Conservation (phyloP, 1,284 basidiomycete species). For the Mycosarcoma maydis region DNA sequence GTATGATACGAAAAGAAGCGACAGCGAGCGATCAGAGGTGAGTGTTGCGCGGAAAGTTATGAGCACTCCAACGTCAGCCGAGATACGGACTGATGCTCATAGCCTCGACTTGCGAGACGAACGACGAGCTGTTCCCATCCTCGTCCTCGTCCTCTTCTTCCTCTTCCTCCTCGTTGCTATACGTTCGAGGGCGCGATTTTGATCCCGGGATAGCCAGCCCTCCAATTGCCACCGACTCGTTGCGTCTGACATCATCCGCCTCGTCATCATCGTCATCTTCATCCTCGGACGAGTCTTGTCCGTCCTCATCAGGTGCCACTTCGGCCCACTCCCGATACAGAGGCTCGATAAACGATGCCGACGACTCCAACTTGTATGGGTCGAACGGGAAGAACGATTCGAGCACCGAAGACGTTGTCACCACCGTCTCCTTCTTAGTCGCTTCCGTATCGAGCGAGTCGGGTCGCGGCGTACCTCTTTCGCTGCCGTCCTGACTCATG, state of each 20-base stretch:
- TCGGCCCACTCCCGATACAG: constrained; percentile 72
- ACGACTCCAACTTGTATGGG: constrained; percentile 84
- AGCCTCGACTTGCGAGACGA: constrained; percentile 59
- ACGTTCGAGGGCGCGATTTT: too few relatives aligned
- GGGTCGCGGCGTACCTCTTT: constrained; percentile 25
- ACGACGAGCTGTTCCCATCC: constrained; percentile 51
- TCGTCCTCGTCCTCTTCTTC: constrained; percentile 22
- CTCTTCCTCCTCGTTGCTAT: too few relatives aligned
- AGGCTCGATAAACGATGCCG: constrained; percentile 69
- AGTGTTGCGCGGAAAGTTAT: background rate
- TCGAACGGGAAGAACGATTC: constrained; percentile 99
- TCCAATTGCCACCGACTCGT: constrained; percentile 8
- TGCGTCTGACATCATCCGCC: constrained; percentile 33
- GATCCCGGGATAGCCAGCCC: constrained; percentile 30
- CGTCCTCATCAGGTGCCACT: constrained; percentile 67
- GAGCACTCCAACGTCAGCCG: too few relatives aligned
- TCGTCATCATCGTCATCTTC: constrained; percentile 22
- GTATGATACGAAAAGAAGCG: too few relatives aligned
- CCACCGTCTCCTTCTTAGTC: constrained; percentile 5
- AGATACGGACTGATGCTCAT: constrained; percentile 63
- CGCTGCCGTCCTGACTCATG: constrained; percentile 39
- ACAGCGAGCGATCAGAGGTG: too few relatives aligned
- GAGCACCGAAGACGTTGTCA: constrained; percentile 70
- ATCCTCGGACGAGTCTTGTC: constrained; percentile 40
- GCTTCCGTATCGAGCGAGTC: constrained; percentile 1